These are phyloP conservation scores for Clavispora santaluciae DNA, from an alignment of 805 yeast genomes.

Conservation along the genomic window DNA sequence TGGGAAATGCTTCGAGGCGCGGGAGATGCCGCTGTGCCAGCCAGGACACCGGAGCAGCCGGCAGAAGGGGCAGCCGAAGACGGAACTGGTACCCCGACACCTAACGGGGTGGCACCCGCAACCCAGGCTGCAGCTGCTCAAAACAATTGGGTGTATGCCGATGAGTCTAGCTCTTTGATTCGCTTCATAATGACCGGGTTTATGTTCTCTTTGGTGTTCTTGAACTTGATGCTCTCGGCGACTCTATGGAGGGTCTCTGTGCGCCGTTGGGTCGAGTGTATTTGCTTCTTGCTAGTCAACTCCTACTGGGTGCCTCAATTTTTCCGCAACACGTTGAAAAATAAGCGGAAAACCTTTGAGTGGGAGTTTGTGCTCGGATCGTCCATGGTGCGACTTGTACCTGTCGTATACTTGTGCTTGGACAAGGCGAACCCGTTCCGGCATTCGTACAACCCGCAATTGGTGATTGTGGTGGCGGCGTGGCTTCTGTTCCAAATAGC, in stretches of 20 bases:
- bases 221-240: neutral
- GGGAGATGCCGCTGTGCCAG: conserved; percentile 18
- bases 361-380: conserved; percentile 78
- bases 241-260: conserved; percentile 62
- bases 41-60: neutral
- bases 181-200: neutral
- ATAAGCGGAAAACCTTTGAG: conserved; percentile 55
- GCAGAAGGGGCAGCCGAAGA: neutral
- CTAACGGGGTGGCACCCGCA: conserved; percentile 7
- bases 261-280: conserved; percentile 54
- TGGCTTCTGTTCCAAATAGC: conserved; percentile 63
- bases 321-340: conserved; percentile 67
- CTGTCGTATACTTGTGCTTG: conserved; percentile 59
- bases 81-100: too few species aligned
- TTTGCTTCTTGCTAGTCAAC: conserved; percentile 47
- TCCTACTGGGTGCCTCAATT: conserved; percentile 90
- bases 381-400: conserved; percentile 56
- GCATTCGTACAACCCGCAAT: conserved; percentile 57
- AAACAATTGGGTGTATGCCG: conserved; percentile 4
- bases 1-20: conserved; percentile 64
- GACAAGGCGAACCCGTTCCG: conserved; percentile 56
- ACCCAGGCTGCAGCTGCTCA: conserved; percentile 3
- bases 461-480: conserved; percentile 40
- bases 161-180: neutral
- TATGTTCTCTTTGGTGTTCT: neutral